Evolutionary conservation across 176 grass and related monocot genomes (phyloP).

Genomic region (Oropetium thomaeum): DNA sequence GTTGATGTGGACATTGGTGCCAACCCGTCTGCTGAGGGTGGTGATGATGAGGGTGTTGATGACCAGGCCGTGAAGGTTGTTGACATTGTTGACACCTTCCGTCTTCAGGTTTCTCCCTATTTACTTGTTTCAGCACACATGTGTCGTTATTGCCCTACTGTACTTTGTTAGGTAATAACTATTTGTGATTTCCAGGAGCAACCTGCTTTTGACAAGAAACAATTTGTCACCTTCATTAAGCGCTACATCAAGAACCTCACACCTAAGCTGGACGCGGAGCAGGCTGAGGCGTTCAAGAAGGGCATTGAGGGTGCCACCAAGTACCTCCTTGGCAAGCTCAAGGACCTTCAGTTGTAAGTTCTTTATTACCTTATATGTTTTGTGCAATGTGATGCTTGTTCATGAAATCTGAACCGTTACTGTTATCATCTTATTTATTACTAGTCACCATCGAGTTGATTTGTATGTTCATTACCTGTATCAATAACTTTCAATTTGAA

Average conservation of each 20-base stretch:
- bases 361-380: not conserved
- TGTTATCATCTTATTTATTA: not conserved
- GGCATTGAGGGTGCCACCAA: constrained; percentile 70
- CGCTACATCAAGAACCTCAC: constrained; percentile 73
- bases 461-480: not conserved
- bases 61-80: constrained; percentile 66
- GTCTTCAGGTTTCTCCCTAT: constrained; percentile 58
- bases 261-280: constrained; percentile 41
- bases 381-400: not conserved
- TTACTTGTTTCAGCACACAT: not conserved
- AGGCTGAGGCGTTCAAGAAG: constrained; percentile 65
- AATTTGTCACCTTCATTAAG: constrained; percentile 75
- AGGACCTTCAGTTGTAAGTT: constrained; percentile 94
- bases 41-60: constrained; percentile 81
- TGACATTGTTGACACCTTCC: constrained; percentile 92
- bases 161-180: not conserved
- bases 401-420: not conserved
- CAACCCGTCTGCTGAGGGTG: constrained; percentile 83
- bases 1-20: constrained; percentile 88
- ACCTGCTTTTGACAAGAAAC: constrained; percentile 81
- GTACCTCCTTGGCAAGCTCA: constrained; percentile 74
- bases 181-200: constrained; percentile 53
- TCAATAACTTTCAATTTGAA: not conserved
- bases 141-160: not conserved
- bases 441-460: not conserved